These are phyloP conservation scores for Hydnomerulius pinastri DNA, from an alignment of 768 basidiomycete species.

Conservation along the genomic window DNA sequence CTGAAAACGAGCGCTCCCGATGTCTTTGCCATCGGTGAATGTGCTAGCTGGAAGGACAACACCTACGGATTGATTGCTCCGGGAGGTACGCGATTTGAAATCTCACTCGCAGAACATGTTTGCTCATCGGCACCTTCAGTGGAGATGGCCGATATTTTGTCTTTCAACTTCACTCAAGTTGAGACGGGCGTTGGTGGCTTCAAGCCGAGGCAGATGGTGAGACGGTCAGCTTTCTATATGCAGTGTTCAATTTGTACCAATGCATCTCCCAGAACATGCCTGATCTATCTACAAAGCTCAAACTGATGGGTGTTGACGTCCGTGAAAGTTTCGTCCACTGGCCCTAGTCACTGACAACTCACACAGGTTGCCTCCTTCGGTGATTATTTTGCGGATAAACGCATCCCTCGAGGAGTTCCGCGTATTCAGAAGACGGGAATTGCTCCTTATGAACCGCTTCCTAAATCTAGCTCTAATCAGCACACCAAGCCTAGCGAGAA, in stretches of 20 bases:
- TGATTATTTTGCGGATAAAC: constrained; percentile 67
- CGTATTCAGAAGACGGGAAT: constrained; percentile 2
- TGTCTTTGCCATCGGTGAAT: constrained; percentile 77
- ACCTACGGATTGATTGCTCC: constrained; percentile 77
- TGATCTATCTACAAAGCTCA: constrained; percentile 69
- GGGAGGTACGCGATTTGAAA: constrained; percentile 41
- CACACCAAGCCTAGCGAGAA: background rate
- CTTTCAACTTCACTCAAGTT: constrained; percentile 69
- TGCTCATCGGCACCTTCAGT: constrained; percentile 28
- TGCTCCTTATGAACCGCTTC: background rate
- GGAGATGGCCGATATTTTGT: constrained; percentile 75
- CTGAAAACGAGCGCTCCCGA: constrained; percentile 58
- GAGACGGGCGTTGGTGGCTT: constrained; percentile 42
- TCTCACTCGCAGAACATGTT: background rate
- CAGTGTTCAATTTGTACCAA: background rate
- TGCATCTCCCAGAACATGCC: constrained; percentile 46
- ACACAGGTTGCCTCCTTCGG: constrained; percentile 65
- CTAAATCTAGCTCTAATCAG: background rate
- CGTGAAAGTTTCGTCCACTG: constrained; percentile 9
- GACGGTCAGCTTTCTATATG: constrained; percentile 1
- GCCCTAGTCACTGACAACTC: background rate
- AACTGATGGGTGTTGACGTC: constrained; percentile 59
- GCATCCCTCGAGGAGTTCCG: constrained; percentile 17
- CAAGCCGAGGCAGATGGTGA: constrained; percentile 45
- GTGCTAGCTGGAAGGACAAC: constrained; percentile 66